Evolutionary conservation across 148 eudicot species (phyloP), one percentile per base, ranked within the genome.

Genomic region (Tetragonia tetragonoides): DNA sequence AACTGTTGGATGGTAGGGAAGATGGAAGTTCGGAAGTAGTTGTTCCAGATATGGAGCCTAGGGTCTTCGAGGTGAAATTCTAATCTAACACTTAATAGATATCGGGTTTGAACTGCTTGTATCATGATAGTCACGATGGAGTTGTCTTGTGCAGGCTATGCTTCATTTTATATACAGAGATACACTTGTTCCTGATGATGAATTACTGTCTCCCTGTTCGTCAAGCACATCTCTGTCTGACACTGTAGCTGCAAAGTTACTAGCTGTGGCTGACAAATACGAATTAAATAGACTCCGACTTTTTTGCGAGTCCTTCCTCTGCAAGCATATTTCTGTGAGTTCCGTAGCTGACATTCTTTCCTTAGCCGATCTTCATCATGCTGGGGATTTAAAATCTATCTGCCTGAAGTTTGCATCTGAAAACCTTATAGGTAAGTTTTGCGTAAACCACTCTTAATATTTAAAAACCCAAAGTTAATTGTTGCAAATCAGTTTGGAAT

Each of bases 371-470:
- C 63, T 37, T n/a, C 56, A 74, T 72, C 74, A 73, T 67, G 84
- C 84, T 41, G 68, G 75, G 40, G 78, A 78, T 28, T 40, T 82
- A 12, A 82, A 74, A 41, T 73, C 78, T 51, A 66, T 76, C 41
- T 82, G 84, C 74, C 75, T 82, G 62, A 82, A 78, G 70, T 77
- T 82, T 77, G 84, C 78, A 17, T 81, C 84, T 73, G 84, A 82
- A 69, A 82, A 82, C 65, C 84, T 82, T 37, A 71, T 74, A 21
- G 84, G 84, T 82, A 78, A 77, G 74, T 17, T 57, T 24, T 60
- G 3, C 10, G 2, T 11, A 6, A 17, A 7, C n/a, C 5, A 23
- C 10, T 17, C 39, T 14, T 46, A 46, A 20, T 18, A 16, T 47
- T 53, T 17, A 59, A 17, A 59, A 17, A 18, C 62, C 6, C 8